These are phyloP conservation scores for Tolypocladium amazonense DNA, from an alignment of 2,329 filamentous ascomycete species.

Conservation along the genomic window DNA sequence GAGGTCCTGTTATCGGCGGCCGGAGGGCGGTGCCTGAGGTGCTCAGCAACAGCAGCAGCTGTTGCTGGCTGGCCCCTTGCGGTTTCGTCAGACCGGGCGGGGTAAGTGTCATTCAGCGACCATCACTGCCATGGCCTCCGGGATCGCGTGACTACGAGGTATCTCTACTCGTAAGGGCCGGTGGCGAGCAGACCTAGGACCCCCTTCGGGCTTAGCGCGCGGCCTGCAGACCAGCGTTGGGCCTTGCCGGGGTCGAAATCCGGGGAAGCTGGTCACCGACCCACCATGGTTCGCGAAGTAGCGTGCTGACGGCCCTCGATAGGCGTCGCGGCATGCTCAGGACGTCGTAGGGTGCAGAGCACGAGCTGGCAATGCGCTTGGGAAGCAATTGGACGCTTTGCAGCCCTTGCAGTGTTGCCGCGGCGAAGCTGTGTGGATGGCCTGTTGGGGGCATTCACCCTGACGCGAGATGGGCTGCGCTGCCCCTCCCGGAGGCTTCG, in stretches of 20 bases:
- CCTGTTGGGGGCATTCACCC: not conserved
- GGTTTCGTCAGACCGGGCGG: slow-evolving; percentile 33
- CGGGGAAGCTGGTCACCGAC: slow-evolving; percentile 13
- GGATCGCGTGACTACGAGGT: slow-evolving; percentile 8
- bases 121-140: slow-evolving; percentile 3
- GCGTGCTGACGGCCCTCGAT: not conserved
- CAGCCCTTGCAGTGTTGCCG: not conserved
- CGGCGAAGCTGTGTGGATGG: slow-evolving; percentile 1
- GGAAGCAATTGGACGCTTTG: not conserved
- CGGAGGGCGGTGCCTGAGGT: slow-evolving; percentile 8
- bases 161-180: not conserved
- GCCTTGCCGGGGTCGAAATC: slow-evolving; percentile 11
- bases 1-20: slow-evolving; percentile 20
- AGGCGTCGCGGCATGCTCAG: not conserved
- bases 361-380: not conserved
- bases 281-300: slow-evolving; percentile 3
- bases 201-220: slow-evolving; percentile 2
- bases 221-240: slow-evolving; percentile 7
- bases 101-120: slow-evolving; percentile 21
- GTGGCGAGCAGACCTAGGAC: not conserved
- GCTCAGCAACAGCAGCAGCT: not conserved
- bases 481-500: slow-evolving; percentile 12
- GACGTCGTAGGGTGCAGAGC: not conserved
- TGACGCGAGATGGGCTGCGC: not conserved
- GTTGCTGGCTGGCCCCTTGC: slow-evolving; percentile 10